Conservation (phyloP, 2,329 filamentous ascomycete species). For the Dendrostoma leiphaemia region DNA sequence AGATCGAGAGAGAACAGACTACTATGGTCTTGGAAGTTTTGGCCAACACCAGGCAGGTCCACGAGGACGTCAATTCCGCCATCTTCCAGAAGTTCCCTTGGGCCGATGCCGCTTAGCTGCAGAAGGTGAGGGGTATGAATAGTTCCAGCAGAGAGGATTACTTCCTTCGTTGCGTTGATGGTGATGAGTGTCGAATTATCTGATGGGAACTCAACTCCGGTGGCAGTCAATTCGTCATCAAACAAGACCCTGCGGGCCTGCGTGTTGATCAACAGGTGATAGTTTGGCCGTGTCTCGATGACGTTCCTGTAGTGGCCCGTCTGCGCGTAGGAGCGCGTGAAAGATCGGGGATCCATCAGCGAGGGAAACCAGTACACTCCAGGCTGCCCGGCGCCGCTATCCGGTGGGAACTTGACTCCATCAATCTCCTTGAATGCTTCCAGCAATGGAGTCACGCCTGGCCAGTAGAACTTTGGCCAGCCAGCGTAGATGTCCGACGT, state of each 20-base stretch:
- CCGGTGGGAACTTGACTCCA: constrained; percentile 35
- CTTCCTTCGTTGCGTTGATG: constrained; percentile 34
- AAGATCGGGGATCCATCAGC: constrained; percentile 36
- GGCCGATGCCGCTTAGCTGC: constrained; percentile 37
- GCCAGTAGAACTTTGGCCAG: constrained; percentile 39
- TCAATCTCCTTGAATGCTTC: constrained; percentile 37
- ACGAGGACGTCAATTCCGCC: constrained; percentile 39
- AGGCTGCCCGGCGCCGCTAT: constrained; percentile 37
- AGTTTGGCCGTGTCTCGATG: constrained; percentile 27
- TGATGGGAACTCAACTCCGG: constrained; percentile 30
- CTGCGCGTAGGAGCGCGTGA: constrained; percentile 36
- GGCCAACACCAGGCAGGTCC: constrained; percentile 45
- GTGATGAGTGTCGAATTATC: constrained; percentile 14
- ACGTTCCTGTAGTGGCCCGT: constrained; percentile 34
- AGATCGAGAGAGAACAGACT: constrained; percentile 27
- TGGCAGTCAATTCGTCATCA: constrained; percentile 23
- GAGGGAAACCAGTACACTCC: constrained; percentile 42
- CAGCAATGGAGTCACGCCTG: constrained; percentile 29
- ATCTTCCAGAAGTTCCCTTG: constrained; percentile 39
- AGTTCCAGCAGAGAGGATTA: constrained; percentile 42
- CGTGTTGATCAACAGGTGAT: constrained; percentile 29
- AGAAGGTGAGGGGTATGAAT: constrained; percentile 37
- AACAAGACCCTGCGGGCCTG: constrained; percentile 28
- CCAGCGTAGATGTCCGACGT: constrained; percentile 34
- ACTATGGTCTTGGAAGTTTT: constrained; percentile 48